phyloP scores from a whole-genome alignment of 371 early-diverging fungal genomes.

The Mortierella sp. region DNA sequence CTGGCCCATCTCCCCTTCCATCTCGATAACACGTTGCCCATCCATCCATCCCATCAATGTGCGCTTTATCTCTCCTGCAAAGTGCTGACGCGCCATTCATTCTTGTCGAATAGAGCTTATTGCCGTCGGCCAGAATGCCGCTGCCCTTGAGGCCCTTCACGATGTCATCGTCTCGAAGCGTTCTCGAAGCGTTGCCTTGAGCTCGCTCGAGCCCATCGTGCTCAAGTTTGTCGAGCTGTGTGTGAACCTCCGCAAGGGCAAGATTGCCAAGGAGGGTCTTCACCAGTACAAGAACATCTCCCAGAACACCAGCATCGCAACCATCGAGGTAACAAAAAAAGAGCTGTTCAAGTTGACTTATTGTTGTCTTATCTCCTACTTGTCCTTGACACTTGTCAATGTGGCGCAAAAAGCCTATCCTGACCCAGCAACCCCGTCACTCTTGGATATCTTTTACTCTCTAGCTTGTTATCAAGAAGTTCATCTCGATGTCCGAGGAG shows the following conservation, averaged over 20 bases:
- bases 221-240: conserved; percentile 93
- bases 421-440: not conserved
- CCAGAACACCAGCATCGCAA: conserved; percentile 91
- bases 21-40: not conserved
- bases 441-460: conserved; percentile 14
- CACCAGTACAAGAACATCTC: conserved; percentile 97
- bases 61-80: not conserved
- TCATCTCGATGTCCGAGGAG: conserved; percentile 88
- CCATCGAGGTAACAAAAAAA: conserved; percentile 77
- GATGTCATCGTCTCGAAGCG: conserved; percentile 92
- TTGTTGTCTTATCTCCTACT: not conserved
- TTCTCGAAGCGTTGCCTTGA: conserved; percentile 81
- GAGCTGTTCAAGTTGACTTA: too few species aligned
- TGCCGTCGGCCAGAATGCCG: conserved; percentile 85
- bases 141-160: conserved; percentile 91
- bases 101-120: conserved; percentile 79
- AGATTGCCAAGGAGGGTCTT: conserved; percentile 94
- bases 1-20: not conserved
- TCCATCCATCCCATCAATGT: not conserved
- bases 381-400: too few species aligned
- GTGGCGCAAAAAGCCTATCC: not conserved
- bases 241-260: conserved; percentile 89
- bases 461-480: conserved; percentile 82
- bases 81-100: not conserved
- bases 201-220: conserved; percentile 91